These are phyloP conservation scores for Candida schatavii DNA, from an alignment of 805 yeast species.

Conservation along the genomic window DNA sequence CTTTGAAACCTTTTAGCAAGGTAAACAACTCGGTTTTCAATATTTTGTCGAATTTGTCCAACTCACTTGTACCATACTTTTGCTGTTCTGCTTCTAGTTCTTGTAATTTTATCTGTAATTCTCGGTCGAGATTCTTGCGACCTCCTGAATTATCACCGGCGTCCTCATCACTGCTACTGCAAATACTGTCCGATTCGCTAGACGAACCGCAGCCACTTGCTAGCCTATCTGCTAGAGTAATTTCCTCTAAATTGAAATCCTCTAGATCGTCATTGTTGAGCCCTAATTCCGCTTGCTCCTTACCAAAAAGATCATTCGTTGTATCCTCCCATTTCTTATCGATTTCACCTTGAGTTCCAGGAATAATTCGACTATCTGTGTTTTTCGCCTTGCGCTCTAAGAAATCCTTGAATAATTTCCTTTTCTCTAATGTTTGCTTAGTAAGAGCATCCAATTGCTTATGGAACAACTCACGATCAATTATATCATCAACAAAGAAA, in stretches of 20 bases:
- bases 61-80: slow-evolving; percentile 24
- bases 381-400: slow-evolving; percentile 20
- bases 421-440: slow-evolving; percentile 31
- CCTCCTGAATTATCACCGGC: slow-evolving; percentile 7
- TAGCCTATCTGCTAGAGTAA: not conserved
- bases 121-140: slow-evolving; percentile 7
- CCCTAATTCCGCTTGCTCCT: slow-evolving; percentile 5
- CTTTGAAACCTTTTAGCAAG: not conserved
- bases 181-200: not conserved
- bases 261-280: slow-evolving; percentile 34
- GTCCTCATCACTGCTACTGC: slow-evolving; percentile 11
- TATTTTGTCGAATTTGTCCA: slow-evolving; percentile 25
- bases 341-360: slow-evolving; percentile 16
- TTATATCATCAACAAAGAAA: slow-evolving; percentile 10
- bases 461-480: slow-evolving; percentile 32
- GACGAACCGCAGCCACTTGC: not conserved
- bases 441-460: slow-evolving; percentile 42
- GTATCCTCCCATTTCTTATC: slow-evolving; percentile 45
- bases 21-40: slow-evolving; percentile 10
- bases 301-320: slow-evolving; percentile 29
- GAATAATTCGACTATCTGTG: slow-evolving; percentile 11
- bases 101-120: slow-evolving; percentile 10
- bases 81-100: slow-evolving; percentile 13
- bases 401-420: slow-evolving; percentile 36
- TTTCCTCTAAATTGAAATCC: slow-evolving; percentile 38